phyloP scores from a whole-genome alignment of 1,139 yeast species.

The Sugiyamaella paludigena region DNA sequence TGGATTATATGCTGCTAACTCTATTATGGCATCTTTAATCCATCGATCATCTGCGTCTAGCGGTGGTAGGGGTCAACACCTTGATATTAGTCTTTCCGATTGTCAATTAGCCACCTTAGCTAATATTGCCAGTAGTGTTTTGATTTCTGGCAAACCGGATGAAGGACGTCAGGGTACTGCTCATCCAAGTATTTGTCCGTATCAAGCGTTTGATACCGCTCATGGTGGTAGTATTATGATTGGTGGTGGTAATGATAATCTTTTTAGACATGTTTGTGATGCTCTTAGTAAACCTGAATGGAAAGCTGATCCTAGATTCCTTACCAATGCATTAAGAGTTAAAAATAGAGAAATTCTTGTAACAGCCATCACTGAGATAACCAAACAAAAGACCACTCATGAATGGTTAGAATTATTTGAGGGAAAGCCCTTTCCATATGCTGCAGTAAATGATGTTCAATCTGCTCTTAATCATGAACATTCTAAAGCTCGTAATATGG shows the following conservation, averaged over 20 bases:
- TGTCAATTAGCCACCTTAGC: constrained; percentile 44
- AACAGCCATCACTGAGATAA: constrained; percentile 35
- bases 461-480: constrained; percentile 40
- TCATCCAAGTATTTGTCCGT: constrained; percentile 45
- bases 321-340: constrained; percentile 41
- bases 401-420: constrained; percentile 41
- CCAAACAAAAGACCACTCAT: constrained; percentile 33
- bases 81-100: constrained; percentile 41
- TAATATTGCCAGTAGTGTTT: constrained; percentile 42
- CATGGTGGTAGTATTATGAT: constrained; percentile 41
- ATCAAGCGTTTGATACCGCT: constrained; percentile 42
- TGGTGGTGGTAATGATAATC: constrained; percentile 45
- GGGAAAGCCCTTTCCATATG: constrained; percentile 40
- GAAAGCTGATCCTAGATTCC: constrained; percentile 37
- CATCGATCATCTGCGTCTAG: constrained; percentile 36
- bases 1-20: constrained; percentile 42
- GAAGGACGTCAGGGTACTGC: constrained; percentile 44
- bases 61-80: constrained; percentile 42
- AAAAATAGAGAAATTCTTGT: constrained; percentile 37
- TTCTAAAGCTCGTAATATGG: constrained; percentile 41
- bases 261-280: constrained; percentile 38
- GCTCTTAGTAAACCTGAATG: constrained; percentile 40
- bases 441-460: constrained; percentile 43
- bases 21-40: constrained; percentile 42
- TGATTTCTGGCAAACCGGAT: constrained; percentile 43